Conservation (phyloP, 2,329 filamentous ascomycete genomes). For the Paecilomyces niveus region DNA sequence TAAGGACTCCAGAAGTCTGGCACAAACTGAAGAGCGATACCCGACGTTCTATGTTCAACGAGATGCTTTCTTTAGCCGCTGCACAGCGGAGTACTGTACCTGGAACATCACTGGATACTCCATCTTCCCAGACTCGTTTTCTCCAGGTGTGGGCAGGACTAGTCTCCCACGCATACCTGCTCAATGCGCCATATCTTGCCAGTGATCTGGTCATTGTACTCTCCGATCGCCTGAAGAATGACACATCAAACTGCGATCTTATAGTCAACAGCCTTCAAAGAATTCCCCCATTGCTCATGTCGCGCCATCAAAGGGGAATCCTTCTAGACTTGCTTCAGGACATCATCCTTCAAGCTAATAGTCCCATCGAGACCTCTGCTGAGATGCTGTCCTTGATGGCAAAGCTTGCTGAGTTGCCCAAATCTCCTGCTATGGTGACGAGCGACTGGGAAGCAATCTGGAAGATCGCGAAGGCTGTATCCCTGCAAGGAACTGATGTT, state of each 20-base stretch:
- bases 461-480: slow-evolving; percentile 27
- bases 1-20: slow-evolving; percentile 25
- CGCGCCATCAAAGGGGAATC: slow-evolving; percentile 27
- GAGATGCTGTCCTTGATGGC: slow-evolving; percentile 33
- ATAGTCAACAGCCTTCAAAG: slow-evolving; percentile 29
- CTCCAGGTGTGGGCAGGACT: slow-evolving; percentile 31
- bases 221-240: slow-evolving; percentile 23
- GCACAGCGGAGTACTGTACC: slow-evolving; percentile 14
- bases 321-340: slow-evolving; percentile 29
- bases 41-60: slow-evolving; percentile 25
- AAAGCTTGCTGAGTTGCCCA: slow-evolving; percentile 32
- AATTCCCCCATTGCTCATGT: slow-evolving; percentile 28
- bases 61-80: slow-evolving; percentile 24
- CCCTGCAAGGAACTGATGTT: slow-evolving; percentile 21
- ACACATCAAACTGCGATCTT: slow-evolving; percentile 19
- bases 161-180: slow-evolving; percentile 33
- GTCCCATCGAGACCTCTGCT: slow-evolving; percentile 18
- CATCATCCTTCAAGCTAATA: slow-evolving; percentile 22
- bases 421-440: slow-evolving; percentile 28
- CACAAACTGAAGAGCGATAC: slow-evolving; percentile 19
- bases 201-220: slow-evolving; percentile 28
- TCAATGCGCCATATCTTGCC: slow-evolving; percentile 25
- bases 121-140: slow-evolving; percentile 20
- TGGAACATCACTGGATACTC: slow-evolving; percentile 18
- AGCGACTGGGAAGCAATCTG: slow-evolving; percentile 30